A percentile compares a stretch with the other conserved stretches of the same genome.
These are phyloP conservation scores for Quercus rubra DNA, from an alignment of 306 rosid genomes.

Conservation along the genomic window DNA sequence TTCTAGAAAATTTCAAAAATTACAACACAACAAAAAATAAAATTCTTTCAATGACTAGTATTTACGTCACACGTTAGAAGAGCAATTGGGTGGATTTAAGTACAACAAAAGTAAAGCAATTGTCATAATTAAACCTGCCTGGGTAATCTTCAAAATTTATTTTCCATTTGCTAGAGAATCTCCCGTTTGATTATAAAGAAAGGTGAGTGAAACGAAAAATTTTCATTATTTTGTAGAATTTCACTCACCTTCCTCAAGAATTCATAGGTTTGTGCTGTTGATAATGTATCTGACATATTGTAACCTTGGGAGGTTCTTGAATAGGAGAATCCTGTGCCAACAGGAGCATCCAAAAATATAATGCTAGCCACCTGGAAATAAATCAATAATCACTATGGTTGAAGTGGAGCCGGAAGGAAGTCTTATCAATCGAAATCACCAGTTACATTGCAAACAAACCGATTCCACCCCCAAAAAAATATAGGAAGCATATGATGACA, in stretches of 20 bases:
- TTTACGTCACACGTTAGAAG: too few species aligned
- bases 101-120: too few species aligned
- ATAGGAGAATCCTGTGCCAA: slow-evolving; percentile 34
- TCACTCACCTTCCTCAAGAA: slow-evolving; percentile 24
- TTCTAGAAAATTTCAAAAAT: too few species aligned
- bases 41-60: too few species aligned
- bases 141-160: too few species aligned
- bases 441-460: neutral
- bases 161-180: too few species aligned
- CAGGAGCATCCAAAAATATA: slow-evolving; percentile 26
- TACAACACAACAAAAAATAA: neutral
- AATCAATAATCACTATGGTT: neutral
- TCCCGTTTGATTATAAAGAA: too few species aligned
- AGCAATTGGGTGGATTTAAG: too few species aligned
- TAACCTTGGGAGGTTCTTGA: slow-evolving; percentile 21
- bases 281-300: slow-evolving; percentile 14
- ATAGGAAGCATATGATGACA: neutral
- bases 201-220: neutral
- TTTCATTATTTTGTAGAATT: neutral
- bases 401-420: neutral
- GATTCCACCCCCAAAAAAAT: too few species aligned
- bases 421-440: neutral
- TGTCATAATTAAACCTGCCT: too few species aligned
- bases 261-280: slow-evolving; percentile 9
- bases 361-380: slow-evolving; percentile 22